A percentile compares a stretch with the other conserved stretches of the same genome.
These are phyloP conservation scores for Irineochytrium annulatum DNA, from an alignment of 192 early-diverging fungal genomes.

Conservation along the genomic window DNA sequence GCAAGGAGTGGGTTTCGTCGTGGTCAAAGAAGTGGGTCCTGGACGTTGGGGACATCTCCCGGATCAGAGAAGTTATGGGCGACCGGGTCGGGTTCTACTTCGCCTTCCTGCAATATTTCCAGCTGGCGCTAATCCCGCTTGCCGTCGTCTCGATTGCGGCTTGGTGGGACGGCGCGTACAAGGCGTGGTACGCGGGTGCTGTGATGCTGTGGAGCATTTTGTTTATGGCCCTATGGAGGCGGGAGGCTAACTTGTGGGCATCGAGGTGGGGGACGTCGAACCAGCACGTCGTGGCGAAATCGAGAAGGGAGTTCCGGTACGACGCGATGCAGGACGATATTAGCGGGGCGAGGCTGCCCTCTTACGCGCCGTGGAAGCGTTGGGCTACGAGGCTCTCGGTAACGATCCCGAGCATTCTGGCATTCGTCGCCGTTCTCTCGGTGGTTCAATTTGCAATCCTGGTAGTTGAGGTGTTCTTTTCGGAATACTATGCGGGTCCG, in stretches of 20 bases:
- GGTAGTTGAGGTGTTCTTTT: slow-evolving; percentile 64
- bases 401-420: slow-evolving; percentile 46
- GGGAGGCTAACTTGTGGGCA: slow-evolving; percentile 67
- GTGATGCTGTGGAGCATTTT: slow-evolving; percentile 53
- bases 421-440: slow-evolving; percentile 48
- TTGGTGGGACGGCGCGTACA: slow-evolving; percentile 49
- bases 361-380: slow-evolving; percentile 67
- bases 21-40: slow-evolving; percentile 83
- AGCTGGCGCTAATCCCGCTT: slow-evolving; percentile 68
- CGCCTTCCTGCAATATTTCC: slow-evolving; percentile 89
- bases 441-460: slow-evolving; percentile 51
- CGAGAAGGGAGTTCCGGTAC: slow-evolving; percentile 67
- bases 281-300: slow-evolving; percentile 53
- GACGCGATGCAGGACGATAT: slow-evolving; percentile 60
- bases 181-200: slow-evolving; percentile 60
- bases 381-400: slow-evolving; percentile 39
- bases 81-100: slow-evolving; percentile 93
- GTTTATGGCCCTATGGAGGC: slow-evolving; percentile 80
- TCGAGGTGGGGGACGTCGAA: slow-evolving; percentile 72
- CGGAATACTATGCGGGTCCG: slow-evolving; percentile 81
- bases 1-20: slow-evolving; percentile 66
- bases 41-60: slow-evolving; percentile 62
- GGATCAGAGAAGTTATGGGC: slow-evolving; percentile 78
- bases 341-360: slow-evolving; percentile 70
- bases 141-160: slow-evolving; percentile 64